Percentiles rank a stretch among this genome's conserved stretches.
Evolutionary conservation across 2,329 filamentous ascomycete species (phyloP).

Genomic region (Aspergillus fischeri): DNA sequence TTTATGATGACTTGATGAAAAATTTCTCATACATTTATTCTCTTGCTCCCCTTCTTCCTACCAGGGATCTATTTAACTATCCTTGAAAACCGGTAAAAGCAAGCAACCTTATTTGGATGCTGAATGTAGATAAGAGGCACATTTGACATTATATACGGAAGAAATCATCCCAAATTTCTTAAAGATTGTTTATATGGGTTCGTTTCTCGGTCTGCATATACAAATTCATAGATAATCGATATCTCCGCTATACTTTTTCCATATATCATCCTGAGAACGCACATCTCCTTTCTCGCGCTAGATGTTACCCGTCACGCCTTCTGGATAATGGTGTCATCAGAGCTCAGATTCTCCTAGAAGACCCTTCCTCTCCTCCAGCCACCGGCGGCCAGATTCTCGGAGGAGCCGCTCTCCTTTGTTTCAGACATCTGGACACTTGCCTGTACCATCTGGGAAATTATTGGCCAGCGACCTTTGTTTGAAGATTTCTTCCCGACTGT

Average conservation of each 20-base stretch:
- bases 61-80: not conserved
- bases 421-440: conserved; percentile 39
- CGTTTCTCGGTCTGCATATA: too few relatives aligned
- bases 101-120: not conserved
- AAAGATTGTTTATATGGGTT: not conserved
- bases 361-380: conserved; percentile 25
- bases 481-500: conserved; percentile 17
- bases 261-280: too few relatives aligned
- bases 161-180: not conserved
- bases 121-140: not conserved
- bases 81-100: not conserved
- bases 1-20: not conserved
- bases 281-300: too few relatives aligned
- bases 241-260: too few relatives aligned
- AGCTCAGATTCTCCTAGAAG: conserved; percentile 13
- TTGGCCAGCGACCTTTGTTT: conserved; percentile 27
- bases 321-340: not conserved
- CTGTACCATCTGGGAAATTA: conserved; percentile 36
- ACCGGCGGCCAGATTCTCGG: conserved; percentile 33
- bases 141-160: not conserved
- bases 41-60: not conserved
- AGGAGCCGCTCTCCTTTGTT: conserved; percentile 29
- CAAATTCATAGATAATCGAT: too few relatives aligned
- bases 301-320: too few relatives aligned
- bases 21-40: not conserved